These are phyloP conservation scores for Pseudozyma pruni DNA, from an alignment of 1,284 basidiomycete species.

Conservation along the genomic window DNA sequence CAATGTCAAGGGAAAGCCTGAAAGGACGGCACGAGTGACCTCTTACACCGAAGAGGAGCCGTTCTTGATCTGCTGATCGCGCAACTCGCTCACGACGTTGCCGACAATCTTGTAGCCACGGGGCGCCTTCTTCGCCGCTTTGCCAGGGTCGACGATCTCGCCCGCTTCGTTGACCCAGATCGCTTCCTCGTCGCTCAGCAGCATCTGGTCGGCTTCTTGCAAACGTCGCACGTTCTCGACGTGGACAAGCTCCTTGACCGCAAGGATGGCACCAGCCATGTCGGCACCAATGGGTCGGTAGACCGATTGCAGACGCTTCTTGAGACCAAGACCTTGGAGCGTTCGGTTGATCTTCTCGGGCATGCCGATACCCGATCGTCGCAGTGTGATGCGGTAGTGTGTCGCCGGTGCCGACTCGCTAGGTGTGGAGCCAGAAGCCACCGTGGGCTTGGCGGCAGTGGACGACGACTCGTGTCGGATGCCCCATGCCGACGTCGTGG, in stretches of 20 bases:
- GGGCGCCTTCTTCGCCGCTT: conserved; percentile 59
- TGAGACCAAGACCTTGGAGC: conserved; percentile 79
- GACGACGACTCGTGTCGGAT: conserved; percentile 44
- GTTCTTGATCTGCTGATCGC: conserved; percentile 53
- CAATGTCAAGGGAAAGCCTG: background rate
- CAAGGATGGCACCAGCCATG: conserved; percentile 82
- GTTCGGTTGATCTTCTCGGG: conserved; percentile 78
- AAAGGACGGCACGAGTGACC: background rate
- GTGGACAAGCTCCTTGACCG: conserved; percentile 85
- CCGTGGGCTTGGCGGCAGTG: conserved; percentile 16
- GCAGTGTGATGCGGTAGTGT: conserved; percentile 84
- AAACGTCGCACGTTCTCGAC: conserved; percentile 77
- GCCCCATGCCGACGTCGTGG: conserved; percentile 32
- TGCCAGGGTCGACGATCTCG: conserved; percentile 65
- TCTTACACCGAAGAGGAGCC: conserved; percentile 12
- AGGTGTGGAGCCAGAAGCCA: conserved; percentile 21
- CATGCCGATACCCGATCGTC: conserved; percentile 82
- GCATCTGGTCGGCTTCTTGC: conserved; percentile 48
- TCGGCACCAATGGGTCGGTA: conserved; percentile 79
- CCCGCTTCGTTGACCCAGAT: conserved; percentile 64
- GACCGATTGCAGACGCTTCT: conserved; percentile 82
- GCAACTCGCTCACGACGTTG: conserved; percentile 60
- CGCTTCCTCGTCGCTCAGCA: conserved; percentile 47
- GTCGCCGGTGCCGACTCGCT: conserved; percentile 69
- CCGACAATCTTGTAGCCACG: conserved; percentile 64